Evolutionary conservation across 129 eudicot genomes (phyloP).

Genomic region (Ambrosia artemisiifolia): DNA sequence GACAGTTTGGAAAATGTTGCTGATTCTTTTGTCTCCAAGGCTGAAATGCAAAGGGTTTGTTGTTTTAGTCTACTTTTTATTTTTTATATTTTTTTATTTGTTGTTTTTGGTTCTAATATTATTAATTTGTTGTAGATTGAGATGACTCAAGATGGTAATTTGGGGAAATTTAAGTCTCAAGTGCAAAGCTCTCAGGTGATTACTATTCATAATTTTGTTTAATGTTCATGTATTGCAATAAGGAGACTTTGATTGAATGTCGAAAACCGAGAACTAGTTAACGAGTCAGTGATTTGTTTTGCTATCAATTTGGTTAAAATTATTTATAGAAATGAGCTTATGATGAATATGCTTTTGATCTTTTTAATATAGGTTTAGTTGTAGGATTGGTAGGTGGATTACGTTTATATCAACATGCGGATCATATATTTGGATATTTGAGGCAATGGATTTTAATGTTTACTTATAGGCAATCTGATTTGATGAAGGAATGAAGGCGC

Average conservation of each 20-base stretch:
- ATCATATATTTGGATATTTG: neutral
- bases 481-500: neutral
- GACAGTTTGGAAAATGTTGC: constrained; percentile 82
- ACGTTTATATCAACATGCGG: neutral
- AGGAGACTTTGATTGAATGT: neutral
- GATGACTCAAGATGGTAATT: constrained; percentile 82
- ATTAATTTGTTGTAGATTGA: constrained; percentile 50
- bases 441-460: neutral
- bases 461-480: neutral
- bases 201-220: neutral
- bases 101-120: neutral
- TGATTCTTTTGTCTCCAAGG: constrained; percentile 68
- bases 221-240: neutral
- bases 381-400: neutral
- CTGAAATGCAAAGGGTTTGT: constrained; percentile 73
- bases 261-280: neutral
- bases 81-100: neutral
- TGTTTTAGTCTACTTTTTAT: too few relatives aligned
- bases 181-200: constrained; percentile 91
- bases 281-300: neutral
- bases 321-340: neutral
- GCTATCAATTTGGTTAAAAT: neutral
- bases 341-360: neutral
- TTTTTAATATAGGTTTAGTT: neutral
- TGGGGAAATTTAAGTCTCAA: constrained; percentile 78